Evolutionary conservation across 768 basidiomycete genomes (phyloP), one percentile per base, ranked within the genome.

Genomic region (Porpolomopsis calyptriformis): DNA sequence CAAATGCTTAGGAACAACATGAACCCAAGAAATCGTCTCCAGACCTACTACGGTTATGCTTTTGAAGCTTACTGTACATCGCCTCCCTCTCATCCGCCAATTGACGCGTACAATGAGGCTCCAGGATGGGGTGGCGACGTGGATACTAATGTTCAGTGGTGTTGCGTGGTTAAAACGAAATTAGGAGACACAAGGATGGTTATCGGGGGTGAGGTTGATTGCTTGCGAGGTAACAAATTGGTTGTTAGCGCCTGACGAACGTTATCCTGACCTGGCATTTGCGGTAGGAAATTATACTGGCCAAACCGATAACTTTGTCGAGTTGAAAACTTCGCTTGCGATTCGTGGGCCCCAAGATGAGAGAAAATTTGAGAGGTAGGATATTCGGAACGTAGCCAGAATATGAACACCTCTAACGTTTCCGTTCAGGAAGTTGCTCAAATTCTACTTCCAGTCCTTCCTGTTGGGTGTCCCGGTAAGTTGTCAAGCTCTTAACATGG

Each of bases 161-260:
- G 90, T 56, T 80, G 77, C 49, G 81, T 94, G 43, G 84, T 90
- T 37, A 86, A 87, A 61, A 89, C 87, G 3, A 88, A 85, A 50
- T 72, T 92, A 20, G 85, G 81, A 0, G 71, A 77, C 46, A 74
- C 70, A 22, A 69, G 86, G 34, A 64, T 88, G 42, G 65, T 94
- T 47, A 77, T 92, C 39, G 90, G 90, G 1, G 90, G 91, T 4
- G 90, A 93, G 63, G 90, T 94, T 4, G 90, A 94, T 60, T 94
- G 90, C 57, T 78, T 91, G 18, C 70, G 78, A 60, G 84, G 88
- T 85, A 20, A 18, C 2, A 18, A 33, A 12, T 50, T 48, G 66
- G 57, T 35, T 47, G 39, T 23, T 14, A 36, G 36, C 16, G 14
- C 38, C 18, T 29, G 23, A 31, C 29, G n/a, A 34, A n/a, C 35